Evolutionary conservation across 2,329 filamentous ascomycete species (phyloP), one percentile per base, ranked within the genome.

Genomic region (Pseudogymnoascus sp.): DNA sequence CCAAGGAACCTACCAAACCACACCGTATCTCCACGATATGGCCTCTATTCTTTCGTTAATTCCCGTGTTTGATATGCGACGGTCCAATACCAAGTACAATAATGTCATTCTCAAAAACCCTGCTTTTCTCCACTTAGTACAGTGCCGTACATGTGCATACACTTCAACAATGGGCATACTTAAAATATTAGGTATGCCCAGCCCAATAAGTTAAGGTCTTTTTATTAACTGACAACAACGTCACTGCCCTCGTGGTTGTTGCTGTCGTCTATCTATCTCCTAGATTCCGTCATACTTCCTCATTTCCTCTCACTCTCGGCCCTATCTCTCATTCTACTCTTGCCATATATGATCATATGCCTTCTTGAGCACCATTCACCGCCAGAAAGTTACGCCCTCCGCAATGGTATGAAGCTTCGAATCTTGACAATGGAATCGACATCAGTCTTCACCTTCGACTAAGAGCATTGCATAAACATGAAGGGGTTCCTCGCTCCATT

Each of bases 251-350:
- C 49, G 7, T 55, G 18, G n/a, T 18, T 45, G 41, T 25, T 21
- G 16, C 33, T 35, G n/a, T 33, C 28, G 21, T 21, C 49, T 21
- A 18, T 55, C 16, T 33, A 35, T 21, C 28, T 55, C 21, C 49
- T 33, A 18, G 16, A 55, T 55, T 55, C 65, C 64, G 66, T 69
- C 67, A 68, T 69, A 66, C 65, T 63, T 66, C 62, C 65, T 67
- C 67, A 64, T 31, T 63, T 61, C 62, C 59, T 61, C 63, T 64
- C 49, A 64, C 61, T 60, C 33, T 63, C 49, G 33, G 31, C 59
- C 61, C 64, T 65, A 61, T 60, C 35, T 62, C 59, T 63, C 62
- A 28, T 61, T 31, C n/a, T 38, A 61, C 35, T 61, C 41, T 62
- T 63, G 14, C n/a, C 9, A 40, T 61, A 52, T 35, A 52, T 33